Evolutionary conservation across 2,329 filamentous ascomycete species (phyloP).

Genomic region (Aspergillus pseudonomiae): DNA sequence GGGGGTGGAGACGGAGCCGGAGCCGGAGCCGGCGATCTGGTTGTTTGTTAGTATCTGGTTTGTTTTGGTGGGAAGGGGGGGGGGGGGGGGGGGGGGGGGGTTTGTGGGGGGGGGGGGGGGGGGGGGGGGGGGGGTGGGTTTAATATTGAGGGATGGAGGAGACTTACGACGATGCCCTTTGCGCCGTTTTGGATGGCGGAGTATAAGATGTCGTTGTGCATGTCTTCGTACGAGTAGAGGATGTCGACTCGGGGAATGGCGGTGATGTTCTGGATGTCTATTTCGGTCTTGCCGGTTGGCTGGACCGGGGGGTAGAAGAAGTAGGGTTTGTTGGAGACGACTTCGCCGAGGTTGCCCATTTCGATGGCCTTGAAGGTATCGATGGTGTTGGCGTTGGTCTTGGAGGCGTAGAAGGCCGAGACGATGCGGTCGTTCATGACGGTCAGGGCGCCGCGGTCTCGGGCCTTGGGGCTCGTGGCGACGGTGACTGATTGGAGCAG

Average conservation of each 20-base stretch:
- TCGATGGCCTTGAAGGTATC: constrained; percentile 65
- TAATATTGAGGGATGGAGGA: too few species aligned
- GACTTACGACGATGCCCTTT: constrained; percentile 30
- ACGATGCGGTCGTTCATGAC: constrained; percentile 65
- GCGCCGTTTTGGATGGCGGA: constrained; percentile 26
- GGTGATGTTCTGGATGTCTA: constrained; percentile 22
- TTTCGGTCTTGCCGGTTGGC: constrained; percentile 47
- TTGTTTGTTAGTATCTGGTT: not conserved
- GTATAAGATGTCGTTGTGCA: constrained; percentile 28
- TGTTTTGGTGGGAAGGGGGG: too few species aligned
- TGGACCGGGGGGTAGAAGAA: constrained; percentile 61
- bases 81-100: too few species aligned
- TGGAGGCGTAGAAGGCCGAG: constrained; percentile 61
- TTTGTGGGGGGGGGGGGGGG: too few species aligned
- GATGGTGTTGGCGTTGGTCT: constrained; percentile 64
- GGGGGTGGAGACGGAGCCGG: constrained; percentile 24
- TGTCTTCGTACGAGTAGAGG: constrained; percentile 31
- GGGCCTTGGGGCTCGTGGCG: constrained; percentile 51
- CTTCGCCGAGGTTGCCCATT: constrained; percentile 59
- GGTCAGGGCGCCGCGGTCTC: constrained; percentile 60
- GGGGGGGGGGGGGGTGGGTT: too few species aligned
- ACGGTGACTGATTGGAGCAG: constrained; percentile 63
- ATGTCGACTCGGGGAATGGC: constrained; percentile 31
- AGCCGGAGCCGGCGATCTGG: constrained; percentile 28
- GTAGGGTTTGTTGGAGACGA: constrained; percentile 61